Conservation (phyloP, 345 rosid genomes). For the Toxicodendron radicans region DNA sequence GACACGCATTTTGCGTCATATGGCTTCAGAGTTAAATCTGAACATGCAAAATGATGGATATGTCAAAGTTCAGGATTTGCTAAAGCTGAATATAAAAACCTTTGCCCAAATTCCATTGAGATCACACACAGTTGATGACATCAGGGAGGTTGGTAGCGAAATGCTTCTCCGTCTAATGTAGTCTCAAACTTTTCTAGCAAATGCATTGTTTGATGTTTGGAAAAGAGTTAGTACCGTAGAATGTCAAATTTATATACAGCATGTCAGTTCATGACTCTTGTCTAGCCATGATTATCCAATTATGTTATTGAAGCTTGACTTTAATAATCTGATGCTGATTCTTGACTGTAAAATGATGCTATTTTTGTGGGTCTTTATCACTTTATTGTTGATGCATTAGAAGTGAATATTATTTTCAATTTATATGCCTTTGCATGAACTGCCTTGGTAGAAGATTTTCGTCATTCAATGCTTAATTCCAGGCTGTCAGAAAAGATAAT, state of each 20-base stretch:
- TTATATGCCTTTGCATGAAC: not conserved
- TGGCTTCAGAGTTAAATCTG: constrained; percentile 71
- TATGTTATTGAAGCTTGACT: not conserved
- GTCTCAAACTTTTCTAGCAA: not conserved
- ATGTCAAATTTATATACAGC: not conserved
- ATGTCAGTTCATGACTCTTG: not conserved
- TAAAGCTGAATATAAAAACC: constrained; percentile 69
- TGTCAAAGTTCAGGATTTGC: constrained; percentile 73
- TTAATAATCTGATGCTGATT: not conserved
- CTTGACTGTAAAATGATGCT: not conserved
- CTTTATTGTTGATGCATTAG: not conserved
- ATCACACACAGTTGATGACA: constrained; percentile 70
- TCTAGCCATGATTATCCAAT: not conserved
- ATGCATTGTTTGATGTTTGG: not conserved
- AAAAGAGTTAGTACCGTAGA: not conserved
- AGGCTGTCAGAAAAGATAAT: constrained; percentile 85
- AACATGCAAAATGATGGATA: constrained; percentile 78
- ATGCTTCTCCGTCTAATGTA: not conserved
- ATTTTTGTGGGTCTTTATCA: not conserved
- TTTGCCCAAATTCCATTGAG: constrained; percentile 61
- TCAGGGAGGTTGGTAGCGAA: constrained; percentile 60
- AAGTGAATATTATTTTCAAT: not conserved
- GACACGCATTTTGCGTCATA: constrained; percentile 77
- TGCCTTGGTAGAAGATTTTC: not conserved
- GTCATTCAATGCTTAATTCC: constrained; percentile 17